A percentile compares a stretch with the other conserved stretches of the same genome.
Conservation (phyloP, 208 protist species). For the Angomonas ambiguus region DNA sequence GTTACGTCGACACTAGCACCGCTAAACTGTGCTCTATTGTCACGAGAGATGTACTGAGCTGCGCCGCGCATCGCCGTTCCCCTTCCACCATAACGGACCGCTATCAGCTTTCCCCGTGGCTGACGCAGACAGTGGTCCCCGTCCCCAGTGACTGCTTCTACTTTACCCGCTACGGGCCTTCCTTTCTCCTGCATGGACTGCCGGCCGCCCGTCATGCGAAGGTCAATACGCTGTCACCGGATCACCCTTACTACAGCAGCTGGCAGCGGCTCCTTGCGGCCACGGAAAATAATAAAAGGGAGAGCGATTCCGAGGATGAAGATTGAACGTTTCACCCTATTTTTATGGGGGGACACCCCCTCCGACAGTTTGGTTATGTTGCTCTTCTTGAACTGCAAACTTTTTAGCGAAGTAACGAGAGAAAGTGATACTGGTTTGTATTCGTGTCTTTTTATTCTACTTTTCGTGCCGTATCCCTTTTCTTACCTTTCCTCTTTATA, state of each 20-base stretch:
- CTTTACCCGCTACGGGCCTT: conserved; percentile 47
- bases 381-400: background rate
- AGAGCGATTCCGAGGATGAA: background rate
- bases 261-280: background rate
- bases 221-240: conserved; percentile 12
- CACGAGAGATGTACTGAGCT: conserved; percentile 46
- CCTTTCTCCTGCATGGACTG: conserved; percentile 51
- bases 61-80: conserved; percentile 19
- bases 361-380: background rate
- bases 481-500: background rate
- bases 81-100: conserved; percentile 10
- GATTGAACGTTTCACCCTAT: too few relatives aligned
- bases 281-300: background rate
- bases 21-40: conserved; percentile 33
- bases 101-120: conserved; percentile 26
- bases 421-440: background rate
- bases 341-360: too few relatives aligned
- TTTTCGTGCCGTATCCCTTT: background rate
- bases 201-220: conserved; percentile 17
- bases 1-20: conserved; percentile 38
- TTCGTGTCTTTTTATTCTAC: background rate
- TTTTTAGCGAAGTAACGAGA: background rate
- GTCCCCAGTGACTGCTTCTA: conserved; percentile 38
- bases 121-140: conserved; percentile 25
- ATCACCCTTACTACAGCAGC: conserved; percentile 14